Base-by-base conservation (phyloP, 1,284 basidiomycete species). In the Athelia sp. region DNA sequence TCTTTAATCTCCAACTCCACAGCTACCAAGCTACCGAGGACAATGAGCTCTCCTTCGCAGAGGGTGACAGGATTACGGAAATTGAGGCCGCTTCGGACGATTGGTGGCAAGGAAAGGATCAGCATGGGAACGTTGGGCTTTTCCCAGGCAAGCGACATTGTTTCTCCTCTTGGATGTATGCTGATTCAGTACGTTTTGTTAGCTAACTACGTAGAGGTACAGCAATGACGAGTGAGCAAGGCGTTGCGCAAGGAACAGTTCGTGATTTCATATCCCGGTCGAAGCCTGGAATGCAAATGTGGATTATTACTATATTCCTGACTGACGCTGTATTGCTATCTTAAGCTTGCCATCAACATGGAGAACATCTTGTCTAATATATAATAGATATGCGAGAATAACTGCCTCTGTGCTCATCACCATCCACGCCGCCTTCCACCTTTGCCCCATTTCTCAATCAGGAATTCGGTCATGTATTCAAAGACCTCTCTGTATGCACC, bases 401-500 rank as follows among this genome's bases (percentile, higher is more conserved):
- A 6, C 13, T 6, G 6, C 13, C 26, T 29, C 4, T 29, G 26
- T 29, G 6, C 6, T 29, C 6, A 6, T 63, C 57, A 74, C 79
- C 79, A 85, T 15, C 74, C 75, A 17, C 80, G 72, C 49, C 76
- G 73, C 52, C 77, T 73, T 3, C 86, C 84, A 3, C 92, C 93
- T 55, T 85, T 84, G 18, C 93, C 94, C 93, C 95, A 98, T 61
- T 90, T 91, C 67, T 95, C 91, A 1, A 83, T 57, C 52, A 99
- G 70, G 69, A 93, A 98, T 19, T 68, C 73, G 1, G 84, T 85
- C 82, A 98, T 80, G 70, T 80, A 96, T 70, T 96, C 87, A 57
- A 87, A 89, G 49, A 98, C 69, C 68, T 97, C 95, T 51, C 86
- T 68, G 57, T 88, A 81, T 3, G 89, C 95, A 2, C 87, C 89